Evolutionary conservation across 805 yeast genomes (phyloP).

Genomic region (Saturnispora dispora): DNA sequence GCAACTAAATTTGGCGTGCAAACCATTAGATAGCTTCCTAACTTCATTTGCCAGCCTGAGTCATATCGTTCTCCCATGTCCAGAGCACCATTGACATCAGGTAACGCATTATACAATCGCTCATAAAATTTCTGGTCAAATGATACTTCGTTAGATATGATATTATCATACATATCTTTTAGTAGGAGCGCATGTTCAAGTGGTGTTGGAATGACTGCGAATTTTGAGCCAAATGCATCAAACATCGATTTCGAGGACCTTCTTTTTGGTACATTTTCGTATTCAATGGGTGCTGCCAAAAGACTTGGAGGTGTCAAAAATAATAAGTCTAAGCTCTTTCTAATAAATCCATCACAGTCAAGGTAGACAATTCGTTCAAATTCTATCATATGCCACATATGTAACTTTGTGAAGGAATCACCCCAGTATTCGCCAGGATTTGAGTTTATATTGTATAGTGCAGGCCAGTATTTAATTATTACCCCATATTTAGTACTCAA

Average conservation of each 20-base stretch:
- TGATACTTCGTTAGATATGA: constrained; percentile 10
- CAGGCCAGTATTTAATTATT: constrained; percentile 23
- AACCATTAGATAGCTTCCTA: constrained; percentile 49
- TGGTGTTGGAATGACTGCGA: constrained; percentile 13
- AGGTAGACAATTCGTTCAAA: constrained; percentile 47
- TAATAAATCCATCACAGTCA: constrained; percentile 46
- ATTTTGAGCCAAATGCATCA: background rate
- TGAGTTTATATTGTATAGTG: constrained; percentile 13
- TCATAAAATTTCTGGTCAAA: constrained; percentile 9
- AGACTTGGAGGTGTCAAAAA: constrained; percentile 40
- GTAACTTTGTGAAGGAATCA: constrained; percentile 46
- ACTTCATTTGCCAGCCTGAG: constrained; percentile 10
- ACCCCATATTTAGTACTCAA: constrained; percentile 17
- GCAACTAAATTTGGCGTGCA: constrained; percentile 36
- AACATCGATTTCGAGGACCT: background rate
- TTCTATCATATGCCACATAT: constrained; percentile 39
- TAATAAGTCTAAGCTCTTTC: constrained; percentile 38
- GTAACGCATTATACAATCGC: constrained; percentile 31
- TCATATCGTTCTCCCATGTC: constrained; percentile 5
- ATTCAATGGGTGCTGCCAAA: constrained; percentile 36
- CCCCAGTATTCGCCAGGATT: constrained; percentile 31
- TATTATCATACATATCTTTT: constrained; percentile 14
- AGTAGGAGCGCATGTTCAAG: constrained; percentile 16
- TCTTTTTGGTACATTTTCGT: constrained; percentile 14
- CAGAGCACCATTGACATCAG: constrained; percentile 20